Percentiles rank a stretch among this genome's conserved stretches.
Evolutionary conservation across 495 filamentous ascomycete genomes (phyloP).

Genomic region (Diplogelasinospora grovesii): DNA sequence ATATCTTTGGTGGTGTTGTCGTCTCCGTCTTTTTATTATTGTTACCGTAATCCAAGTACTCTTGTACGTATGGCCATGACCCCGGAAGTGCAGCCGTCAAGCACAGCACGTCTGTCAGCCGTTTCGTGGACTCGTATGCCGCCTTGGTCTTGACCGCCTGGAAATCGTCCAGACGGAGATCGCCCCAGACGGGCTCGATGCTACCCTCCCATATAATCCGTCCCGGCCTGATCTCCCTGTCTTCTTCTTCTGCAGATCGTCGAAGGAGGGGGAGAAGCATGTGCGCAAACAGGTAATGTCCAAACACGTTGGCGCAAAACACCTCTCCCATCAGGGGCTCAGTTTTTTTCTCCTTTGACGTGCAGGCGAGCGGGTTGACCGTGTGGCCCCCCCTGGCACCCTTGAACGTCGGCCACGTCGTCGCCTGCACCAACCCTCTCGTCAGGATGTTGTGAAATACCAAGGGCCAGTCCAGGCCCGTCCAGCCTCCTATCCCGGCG

Average conservation of each 20-base stretch:
- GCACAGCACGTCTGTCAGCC: constrained; percentile 74
- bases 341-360: too few species aligned
- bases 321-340: constrained; percentile 61
- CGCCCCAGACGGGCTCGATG: constrained; percentile 55
- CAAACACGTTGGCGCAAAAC: constrained; percentile 89
- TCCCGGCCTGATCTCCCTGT: constrained; percentile 29
- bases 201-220: constrained; percentile 83
- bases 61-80: constrained; percentile 47
- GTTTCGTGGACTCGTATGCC: constrained; percentile 81
- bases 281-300: constrained; percentile 87
- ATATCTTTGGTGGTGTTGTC: constrained; percentile 47
- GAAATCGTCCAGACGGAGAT: constrained; percentile 62
- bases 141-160: constrained; percentile 56
- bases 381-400: constrained; percentile 51
- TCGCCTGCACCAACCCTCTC: constrained; percentile 57
- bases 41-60: constrained; percentile 23
- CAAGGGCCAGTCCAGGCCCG: constrained; percentile 63
- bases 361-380: constrained; percentile 35
- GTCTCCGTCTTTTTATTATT: background rate
- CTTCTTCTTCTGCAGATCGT: constrained; percentile 29
- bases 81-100: constrained; percentile 66
- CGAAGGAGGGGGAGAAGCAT: constrained; percentile 67
- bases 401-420: constrained; percentile 80
- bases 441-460: constrained; percentile 52
- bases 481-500: constrained; percentile 84